Base-by-base conservation (phyloP, 2,329 filamentous ascomycete species). In the Xylaria sp. region DNA sequence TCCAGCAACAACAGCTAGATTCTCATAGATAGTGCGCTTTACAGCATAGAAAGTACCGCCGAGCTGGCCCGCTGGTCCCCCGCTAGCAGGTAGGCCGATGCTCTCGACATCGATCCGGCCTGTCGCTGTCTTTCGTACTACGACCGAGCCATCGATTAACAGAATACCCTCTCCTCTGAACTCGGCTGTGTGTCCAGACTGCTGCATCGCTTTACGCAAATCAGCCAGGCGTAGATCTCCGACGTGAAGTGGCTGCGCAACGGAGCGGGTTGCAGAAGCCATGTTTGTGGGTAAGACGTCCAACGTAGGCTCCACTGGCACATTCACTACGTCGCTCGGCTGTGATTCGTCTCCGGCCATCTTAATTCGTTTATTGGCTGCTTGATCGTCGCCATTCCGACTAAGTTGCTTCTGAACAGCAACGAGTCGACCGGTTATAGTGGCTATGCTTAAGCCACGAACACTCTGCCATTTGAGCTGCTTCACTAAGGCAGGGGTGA, bases 401-500 rank as follows among this genome's bases (percentile, higher is more conserved):
- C 84, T 54, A 16, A 16, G 16, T 11, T 67, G 71, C 53, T 63
- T 71, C 34, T 69, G 74, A 16, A 73, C 59, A 54, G 78, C 72
- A 11, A 80, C 81, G 70, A 74, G 80, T 76, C 77, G 86, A 8
- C 92, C 94, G 2, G 91, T 95, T 58, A 99, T 81, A n/a, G 93
- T 95, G 13, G 96, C 93, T 59, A 99, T 91, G 46, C 91, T 90
- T 6, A 97, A 79, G 1, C 90, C 92, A 58, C 91, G 87, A 23
- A 97, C 92, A 60, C 91, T 92, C 76, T 97, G 94, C 94, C 94
- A 97, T 70, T 90, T 91, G 61, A 99, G 81, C 67, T 89, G 89
- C 74, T 91, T 91, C 60, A 96, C 89, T 18, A 99, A 84, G 50
- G 84, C 79, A 66, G 93, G 90, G 53, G 91, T 92, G 16, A 99